Evolutionary conservation across 192 early-diverging fungal species (phyloP).

Genomic region (Lobulomyces angularis): DNA sequence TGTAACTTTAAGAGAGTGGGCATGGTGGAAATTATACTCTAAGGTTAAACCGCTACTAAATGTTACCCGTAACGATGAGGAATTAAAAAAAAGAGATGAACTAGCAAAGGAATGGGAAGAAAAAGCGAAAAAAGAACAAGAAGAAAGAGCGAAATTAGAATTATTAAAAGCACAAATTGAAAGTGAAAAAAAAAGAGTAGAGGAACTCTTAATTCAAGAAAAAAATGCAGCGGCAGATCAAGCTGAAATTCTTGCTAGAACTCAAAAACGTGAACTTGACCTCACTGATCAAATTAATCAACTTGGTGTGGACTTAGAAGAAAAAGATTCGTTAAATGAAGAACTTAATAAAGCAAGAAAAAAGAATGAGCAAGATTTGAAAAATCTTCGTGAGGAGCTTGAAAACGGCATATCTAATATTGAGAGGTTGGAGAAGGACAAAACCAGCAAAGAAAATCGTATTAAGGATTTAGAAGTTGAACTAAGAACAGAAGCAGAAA

Average conservation of each 20-base stretch:
- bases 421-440: slow-evolving; percentile 45
- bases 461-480: slow-evolving; percentile 38
- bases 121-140: slow-evolving; percentile 41
- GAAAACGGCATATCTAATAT: slow-evolving; percentile 14
- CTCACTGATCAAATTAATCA: slow-evolving; percentile 31
- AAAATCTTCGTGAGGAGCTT: slow-evolving; percentile 15
- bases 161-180: slow-evolving; percentile 44
- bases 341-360: slow-evolving; percentile 20
- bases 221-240: slow-evolving; percentile 64
- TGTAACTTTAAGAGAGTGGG: slow-evolving; percentile 78
- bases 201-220: slow-evolving; percentile 60
- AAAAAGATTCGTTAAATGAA: slow-evolving; percentile 30
- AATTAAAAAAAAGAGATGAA: slow-evolving; percentile 61
- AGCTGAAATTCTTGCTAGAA: slow-evolving; percentile 69
- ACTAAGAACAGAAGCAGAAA: slow-evolving; percentile 18
- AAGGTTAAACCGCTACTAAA: slow-evolving; percentile 81
- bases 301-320: slow-evolving; percentile 27
- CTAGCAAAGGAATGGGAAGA: slow-evolving; percentile 60
- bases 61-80: slow-evolving; percentile 69
- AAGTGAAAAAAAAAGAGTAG: slow-evolving; percentile 53
- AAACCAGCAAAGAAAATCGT: slow-evolving; percentile 26
- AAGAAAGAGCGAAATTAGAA: slow-evolving; percentile 48
- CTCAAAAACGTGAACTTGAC: slow-evolving; percentile 54
- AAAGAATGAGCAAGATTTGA: slow-evolving; percentile 25
- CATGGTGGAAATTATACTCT: slow-evolving; percentile 92